Percentiles rank a stretch among this genome's conserved stretches.
phyloP scores from a whole-genome alignment of 306 rosid genomes.

The Abrus pulchellus region DNA sequence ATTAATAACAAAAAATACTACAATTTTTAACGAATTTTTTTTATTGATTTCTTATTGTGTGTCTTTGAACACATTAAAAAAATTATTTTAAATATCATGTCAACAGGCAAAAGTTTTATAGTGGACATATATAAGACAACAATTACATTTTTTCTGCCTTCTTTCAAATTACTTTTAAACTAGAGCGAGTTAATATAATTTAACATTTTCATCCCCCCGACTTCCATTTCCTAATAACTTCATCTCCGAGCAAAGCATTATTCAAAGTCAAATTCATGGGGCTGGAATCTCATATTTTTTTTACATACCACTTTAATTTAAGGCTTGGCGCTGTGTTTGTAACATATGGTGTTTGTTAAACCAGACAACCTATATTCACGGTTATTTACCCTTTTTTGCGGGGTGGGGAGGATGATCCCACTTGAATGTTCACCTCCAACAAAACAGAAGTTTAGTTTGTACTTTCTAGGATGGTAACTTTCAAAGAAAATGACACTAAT shows the following conservation, averaged over 20 bases:
- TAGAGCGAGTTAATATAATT: not conserved
- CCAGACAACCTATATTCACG: not conserved
- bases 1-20: no score
- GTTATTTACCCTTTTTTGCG: not conserved
- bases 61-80: no score
- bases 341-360: not conserved
- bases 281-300: not conserved
- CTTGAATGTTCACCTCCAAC: not conserved
- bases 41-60: no score
- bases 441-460: constrained; percentile 2
- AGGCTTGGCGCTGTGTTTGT: not conserved
- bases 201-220: not conserved
- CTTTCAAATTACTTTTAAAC: not conserved
- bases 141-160: not conserved
- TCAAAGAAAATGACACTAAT: not conserved
- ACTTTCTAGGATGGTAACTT: not conserved
- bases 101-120: not conserved
- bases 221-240: not conserved
- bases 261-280: not conserved
- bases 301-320: not conserved
- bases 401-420: not conserved
- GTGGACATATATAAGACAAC: not conserved
- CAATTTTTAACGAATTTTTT: no score
- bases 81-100: not conserved
- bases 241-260: not conserved